Evolutionary conservation across 768 basidiomycete genomes (phyloP).

Genomic region (Suillus ampliporus): DNA sequence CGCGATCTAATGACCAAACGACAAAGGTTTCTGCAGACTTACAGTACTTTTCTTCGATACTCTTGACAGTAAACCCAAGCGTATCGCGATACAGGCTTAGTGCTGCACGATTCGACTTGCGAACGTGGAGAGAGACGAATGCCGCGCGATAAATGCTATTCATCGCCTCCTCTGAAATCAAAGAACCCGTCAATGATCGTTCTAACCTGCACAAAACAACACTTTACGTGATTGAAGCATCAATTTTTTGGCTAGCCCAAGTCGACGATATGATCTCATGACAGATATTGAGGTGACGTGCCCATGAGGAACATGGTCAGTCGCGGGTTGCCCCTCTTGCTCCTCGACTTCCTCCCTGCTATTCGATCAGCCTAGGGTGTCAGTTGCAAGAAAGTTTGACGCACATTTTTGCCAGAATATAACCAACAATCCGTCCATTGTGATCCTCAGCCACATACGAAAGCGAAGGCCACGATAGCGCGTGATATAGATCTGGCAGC

Average conservation of each 20-base stretch:
- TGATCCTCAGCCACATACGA: constrained; percentile 93
- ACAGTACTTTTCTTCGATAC: constrained; percentile 93
- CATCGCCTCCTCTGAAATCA: constrained; percentile 87
- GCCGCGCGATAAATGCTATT: constrained; percentile 81
- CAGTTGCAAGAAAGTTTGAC: constrained; percentile 24
- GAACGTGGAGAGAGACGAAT: constrained; percentile 88
- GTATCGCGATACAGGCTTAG: constrained; percentile 88
- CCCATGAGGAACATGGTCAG: constrained; percentile 70
- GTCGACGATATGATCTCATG: constrained; percentile 84
- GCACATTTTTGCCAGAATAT: constrained; percentile 95
- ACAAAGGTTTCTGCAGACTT: constrained; percentile 38
- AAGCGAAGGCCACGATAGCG: constrained; percentile 90
- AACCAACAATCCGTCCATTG: constrained; percentile 90
- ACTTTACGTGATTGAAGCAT: constrained; percentile 91
- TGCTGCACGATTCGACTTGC: constrained; percentile 94
- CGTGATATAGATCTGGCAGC: constrained; percentile 81
- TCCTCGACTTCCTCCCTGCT: constrained; percentile 60
- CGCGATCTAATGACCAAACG: constrained; percentile 16
- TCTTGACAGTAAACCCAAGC: constrained; percentile 86
- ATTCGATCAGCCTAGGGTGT: constrained; percentile 37
- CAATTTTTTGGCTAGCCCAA: constrained; percentile 91
- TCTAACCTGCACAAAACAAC: not conserved
- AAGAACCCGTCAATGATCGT: constrained; percentile 11
- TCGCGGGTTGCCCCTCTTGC: constrained; percentile 54
- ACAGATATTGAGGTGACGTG: constrained; percentile 98